Base-by-base conservation (phyloP, 2,329 filamentous ascomycete genomes). In the Hyphodiscus sp. region DNA sequence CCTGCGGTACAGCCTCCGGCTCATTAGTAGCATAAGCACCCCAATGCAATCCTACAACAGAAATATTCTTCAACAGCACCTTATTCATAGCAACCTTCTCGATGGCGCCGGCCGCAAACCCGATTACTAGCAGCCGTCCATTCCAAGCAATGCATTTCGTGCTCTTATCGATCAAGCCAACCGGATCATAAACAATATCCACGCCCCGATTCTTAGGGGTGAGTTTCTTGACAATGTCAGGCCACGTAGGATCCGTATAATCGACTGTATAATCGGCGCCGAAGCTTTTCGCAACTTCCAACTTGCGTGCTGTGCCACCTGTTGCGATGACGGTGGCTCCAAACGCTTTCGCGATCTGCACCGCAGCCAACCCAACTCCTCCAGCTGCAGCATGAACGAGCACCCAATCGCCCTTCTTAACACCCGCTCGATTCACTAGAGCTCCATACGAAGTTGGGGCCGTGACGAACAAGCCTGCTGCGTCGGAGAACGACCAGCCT, bases 81-180 rank as follows among this genome's bases (percentile, higher is more conserved):
- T 92, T 86, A 70, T 97, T 97, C 75, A 95, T 83, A 13, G 91
- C 87, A 43, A 97, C 82, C 73, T 94, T 95, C 72, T 97, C 92
- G 61, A 96, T 96, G 49, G 76, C 77, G 0, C 89, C 89, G 0
- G 85, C 88, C 0, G 91, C 91, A 67, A 96, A 97, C 0, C 92
- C 92, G 61, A 97, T 85, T 5, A 97, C 83, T 44, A 96, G 73
- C 52, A 97, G 78, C 13, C 91, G 80, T 1, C 89, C 92, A 69
- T 96, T 96, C 91, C 91, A 97, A 2, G 90, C 87, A 2, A 87
- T 89, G 73, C 92, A 96, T 72, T 95, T 96, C 62, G 91, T 88
- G 62, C 85, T 90, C 67, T 83, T 80, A 61, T 95, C 90, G 48
- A 96, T 89, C 68, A 96, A 74, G 1, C 92, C 92, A 1, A 97